Conservation (phyloP, 176 grass and related monocot genomes). For the Lolium multiflorum region DNA sequence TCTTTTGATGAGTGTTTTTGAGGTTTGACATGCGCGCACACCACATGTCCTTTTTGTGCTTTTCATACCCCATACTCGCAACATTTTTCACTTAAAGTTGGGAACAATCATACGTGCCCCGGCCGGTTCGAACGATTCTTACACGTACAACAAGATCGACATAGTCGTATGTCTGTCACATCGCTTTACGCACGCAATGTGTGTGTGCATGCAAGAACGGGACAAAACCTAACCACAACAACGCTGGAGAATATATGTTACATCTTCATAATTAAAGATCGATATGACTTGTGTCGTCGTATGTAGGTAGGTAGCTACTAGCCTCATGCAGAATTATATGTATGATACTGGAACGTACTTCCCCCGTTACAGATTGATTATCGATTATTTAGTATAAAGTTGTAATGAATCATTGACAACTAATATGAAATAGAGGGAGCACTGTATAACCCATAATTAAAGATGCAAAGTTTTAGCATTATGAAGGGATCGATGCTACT, state of each 20-base stretch:
- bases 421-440: too few species aligned
- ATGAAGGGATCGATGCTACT: not conserved
- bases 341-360: not conserved
- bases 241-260: slow-evolving; percentile 58
- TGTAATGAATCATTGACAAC: too few species aligned
- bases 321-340: not conserved
- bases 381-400: too few species aligned
- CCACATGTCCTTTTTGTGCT: slow-evolving; percentile 52
- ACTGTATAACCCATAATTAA: not conserved
- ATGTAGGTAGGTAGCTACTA: slow-evolving; percentile 7
- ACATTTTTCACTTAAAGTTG: slow-evolving; percentile 25
- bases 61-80: slow-evolving; percentile 46
- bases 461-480: not conserved
- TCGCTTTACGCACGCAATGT: slow-evolving; percentile 59
- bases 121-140: not conserved
- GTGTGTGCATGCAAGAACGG: slow-evolving; percentile 28
- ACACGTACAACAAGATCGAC: slow-evolving; percentile 39
- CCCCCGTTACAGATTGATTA: too few species aligned
- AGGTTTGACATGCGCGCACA: slow-evolving; percentile 54
- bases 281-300: slow-evolving; percentile 44
- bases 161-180: slow-evolving; percentile 63
- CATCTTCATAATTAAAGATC: slow-evolving; percentile 58
- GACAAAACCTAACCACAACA: slow-evolving; percentile 58
- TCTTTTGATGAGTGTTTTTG: slow-evolving; percentile 51
- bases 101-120: slow-evolving; percentile 47